Conservation (phyloP, 2,329 filamentous ascomycete genomes). For the Penicillium sp. region DNA sequence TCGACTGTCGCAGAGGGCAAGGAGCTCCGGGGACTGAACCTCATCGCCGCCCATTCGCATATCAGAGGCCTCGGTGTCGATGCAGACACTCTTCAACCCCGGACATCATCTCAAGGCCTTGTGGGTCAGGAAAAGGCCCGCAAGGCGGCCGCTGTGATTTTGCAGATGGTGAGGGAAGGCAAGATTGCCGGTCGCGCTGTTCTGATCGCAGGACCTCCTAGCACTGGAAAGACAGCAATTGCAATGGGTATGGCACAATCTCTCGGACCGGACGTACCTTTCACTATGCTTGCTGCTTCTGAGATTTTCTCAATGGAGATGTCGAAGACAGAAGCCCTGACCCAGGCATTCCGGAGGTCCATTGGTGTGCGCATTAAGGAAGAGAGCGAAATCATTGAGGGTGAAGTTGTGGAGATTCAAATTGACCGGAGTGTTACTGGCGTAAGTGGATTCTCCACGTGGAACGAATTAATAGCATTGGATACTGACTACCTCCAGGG, state of each 20-base stretch:
- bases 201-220: slow-evolving; percentile 90
- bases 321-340: slow-evolving; percentile 98
- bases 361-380: slow-evolving; percentile 98
- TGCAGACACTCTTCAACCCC: slow-evolving; percentile 83
- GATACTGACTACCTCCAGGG: slow-evolving; percentile 50
- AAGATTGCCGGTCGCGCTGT: slow-evolving; percentile 97
- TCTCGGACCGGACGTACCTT: slow-evolving; percentile 88
- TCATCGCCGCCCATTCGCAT: slow-evolving; percentile 97
- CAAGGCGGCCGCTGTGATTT: slow-evolving; percentile 91
- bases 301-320: slow-evolving; percentile 99
- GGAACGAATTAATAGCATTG: neutral
- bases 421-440: slow-evolving; percentile 96
- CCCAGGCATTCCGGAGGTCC: slow-evolving; percentile 97
- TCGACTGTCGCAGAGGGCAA: slow-evolving; percentile 91
- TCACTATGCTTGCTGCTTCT: slow-evolving; percentile 91
- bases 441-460: slow-evolving; percentile 39
- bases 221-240: slow-evolving; percentile 97
- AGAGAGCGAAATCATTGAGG: slow-evolving; percentile 98
- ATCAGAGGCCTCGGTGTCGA: slow-evolving; percentile 95
- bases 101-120: slow-evolving; percentile 81
- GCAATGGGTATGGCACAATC: slow-evolving; percentile 99
- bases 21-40: slow-evolving; percentile 92
- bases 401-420: slow-evolving; percentile 97
- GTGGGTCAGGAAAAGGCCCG: slow-evolving; percentile 96
- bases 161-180: slow-evolving; percentile 98